Evolutionary conservation across 768 basidiomycete genomes (phyloP).

Genomic region (Naganishia randhawae): DNA sequence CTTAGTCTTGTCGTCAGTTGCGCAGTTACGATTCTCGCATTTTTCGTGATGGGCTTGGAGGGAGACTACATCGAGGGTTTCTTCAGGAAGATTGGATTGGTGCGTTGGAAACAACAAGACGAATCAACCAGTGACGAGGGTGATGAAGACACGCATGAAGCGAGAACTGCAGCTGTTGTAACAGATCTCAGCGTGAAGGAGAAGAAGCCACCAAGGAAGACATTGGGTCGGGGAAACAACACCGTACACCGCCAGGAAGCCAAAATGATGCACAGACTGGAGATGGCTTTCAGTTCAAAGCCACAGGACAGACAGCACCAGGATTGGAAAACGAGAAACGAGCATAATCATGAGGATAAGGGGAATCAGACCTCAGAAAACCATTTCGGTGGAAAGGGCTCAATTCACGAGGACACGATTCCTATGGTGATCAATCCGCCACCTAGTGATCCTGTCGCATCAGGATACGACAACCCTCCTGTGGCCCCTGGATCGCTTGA

Average conservation of each 20-base stretch:
- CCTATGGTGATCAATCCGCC: slow-evolving; percentile 14
- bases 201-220: background rate
- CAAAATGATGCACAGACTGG: background rate
- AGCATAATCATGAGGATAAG: background rate
- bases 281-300: background rate
- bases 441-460: slow-evolving; percentile 35
- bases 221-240: background rate
- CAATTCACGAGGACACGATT: slow-evolving; percentile 5
- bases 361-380: background rate
- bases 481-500: slow-evolving; percentile 6
- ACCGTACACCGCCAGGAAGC: background rate
- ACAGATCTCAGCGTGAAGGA: slow-evolving; percentile 16
- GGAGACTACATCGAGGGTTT: slow-evolving; percentile 6
- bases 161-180: background rate
- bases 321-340: background rate
- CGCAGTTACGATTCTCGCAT: slow-evolving; percentile 47
- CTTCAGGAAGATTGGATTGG: background rate
- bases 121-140: background rate
- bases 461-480: slow-evolving; percentile 38
- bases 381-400: background rate
- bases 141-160: background rate
- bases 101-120: background rate
- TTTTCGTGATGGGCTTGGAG: slow-evolving; percentile 50
- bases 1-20: slow-evolving; percentile 47
- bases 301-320: too few relatives aligned